Evolutionary conservation across 352 stramenopile genomes (phyloP).

Genomic region (Blastocystis sp.): DNA sequence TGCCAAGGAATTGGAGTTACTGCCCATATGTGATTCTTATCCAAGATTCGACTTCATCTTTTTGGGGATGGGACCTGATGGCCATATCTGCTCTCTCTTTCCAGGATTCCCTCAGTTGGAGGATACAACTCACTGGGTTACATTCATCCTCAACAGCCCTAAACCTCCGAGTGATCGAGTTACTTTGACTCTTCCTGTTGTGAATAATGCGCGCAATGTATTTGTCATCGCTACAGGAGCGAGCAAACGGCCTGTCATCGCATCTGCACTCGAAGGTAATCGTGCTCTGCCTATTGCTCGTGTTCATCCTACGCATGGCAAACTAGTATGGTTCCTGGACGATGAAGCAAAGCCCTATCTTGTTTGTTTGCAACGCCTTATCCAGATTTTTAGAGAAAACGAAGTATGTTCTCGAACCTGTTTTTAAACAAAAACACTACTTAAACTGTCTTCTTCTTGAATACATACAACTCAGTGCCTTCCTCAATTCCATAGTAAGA

Average conservation of each 20-base stretch:
- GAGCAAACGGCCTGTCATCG: constrained; percentile 77
- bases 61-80: constrained; percentile 92
- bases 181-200: constrained; percentile 88
- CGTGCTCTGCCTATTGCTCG: constrained; percentile 72
- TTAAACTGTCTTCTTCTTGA: constrained; percentile 62
- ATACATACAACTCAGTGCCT: constrained; percentile 48
- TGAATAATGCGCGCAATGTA: constrained; percentile 82
- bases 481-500: constrained; percentile 60
- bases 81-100: constrained; percentile 96
- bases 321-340: constrained; percentile 79
- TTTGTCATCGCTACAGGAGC: constrained; percentile 81
- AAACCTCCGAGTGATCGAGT: constrained; percentile 92
- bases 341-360: constrained; percentile 67
- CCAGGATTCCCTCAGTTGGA: constrained; percentile 83
- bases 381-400: neutral
- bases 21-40: constrained; percentile 64
- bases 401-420: neutral
- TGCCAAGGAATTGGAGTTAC: constrained; percentile 66
- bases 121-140: constrained; percentile 77
- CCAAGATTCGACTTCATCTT: constrained; percentile 87
- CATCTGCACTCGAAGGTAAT: constrained; percentile 71
- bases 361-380: neutral
- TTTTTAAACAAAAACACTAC: neutral
- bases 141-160: constrained; percentile 89
- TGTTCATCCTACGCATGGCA: constrained; percentile 72